A percentile compares a stretch with the other conserved stretches of the same genome.
Conservation (phyloP, 257 asterid genomes). For the Plectranthus barbatus region DNA sequence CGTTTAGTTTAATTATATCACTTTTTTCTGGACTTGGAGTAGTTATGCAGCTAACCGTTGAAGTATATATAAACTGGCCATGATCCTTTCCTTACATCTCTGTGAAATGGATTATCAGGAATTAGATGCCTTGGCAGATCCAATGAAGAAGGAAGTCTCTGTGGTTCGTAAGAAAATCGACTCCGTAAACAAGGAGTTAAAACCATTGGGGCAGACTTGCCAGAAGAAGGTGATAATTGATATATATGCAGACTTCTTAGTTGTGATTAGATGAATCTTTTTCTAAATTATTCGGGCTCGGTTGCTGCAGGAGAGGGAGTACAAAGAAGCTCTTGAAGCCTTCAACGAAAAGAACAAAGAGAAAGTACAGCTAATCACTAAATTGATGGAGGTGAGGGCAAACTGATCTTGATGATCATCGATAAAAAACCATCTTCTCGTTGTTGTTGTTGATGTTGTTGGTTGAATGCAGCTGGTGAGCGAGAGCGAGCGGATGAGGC, state of each 20-base stretch:
- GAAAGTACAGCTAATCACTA: constrained; percentile 80
- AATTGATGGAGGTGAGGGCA: constrained; percentile 90
- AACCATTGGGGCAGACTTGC: constrained; percentile 84
- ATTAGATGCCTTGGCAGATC: constrained; percentile 73
- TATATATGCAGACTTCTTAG: too few species aligned
- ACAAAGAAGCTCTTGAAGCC: constrained; percentile 94
- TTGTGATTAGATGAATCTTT: neutral
- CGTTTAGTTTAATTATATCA: neutral
- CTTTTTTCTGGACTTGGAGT: neutral
- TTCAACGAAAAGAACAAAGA: constrained; percentile 96
- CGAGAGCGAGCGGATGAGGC: constrained; percentile 83
- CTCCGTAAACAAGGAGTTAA: constrained; percentile 75
- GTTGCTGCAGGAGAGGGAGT: constrained; percentile 70
- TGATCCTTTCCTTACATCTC: neutral
- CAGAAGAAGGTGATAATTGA: constrained; percentile 84
- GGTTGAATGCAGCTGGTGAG: constrained; percentile 69
- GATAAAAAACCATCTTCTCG: neutral
- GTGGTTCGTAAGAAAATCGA: constrained; percentile 78
- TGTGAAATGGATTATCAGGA: constrained; percentile 44
- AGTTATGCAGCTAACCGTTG: neutral
- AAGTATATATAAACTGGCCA: neutral
- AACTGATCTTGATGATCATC: neutral
- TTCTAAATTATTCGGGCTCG: neutral
- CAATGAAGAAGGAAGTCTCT: constrained; percentile 84
- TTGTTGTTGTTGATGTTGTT: neutral